Conservation (phyloP, 1,139 yeast genomes). For the Kurtzmaniella quercitrusa region DNA sequence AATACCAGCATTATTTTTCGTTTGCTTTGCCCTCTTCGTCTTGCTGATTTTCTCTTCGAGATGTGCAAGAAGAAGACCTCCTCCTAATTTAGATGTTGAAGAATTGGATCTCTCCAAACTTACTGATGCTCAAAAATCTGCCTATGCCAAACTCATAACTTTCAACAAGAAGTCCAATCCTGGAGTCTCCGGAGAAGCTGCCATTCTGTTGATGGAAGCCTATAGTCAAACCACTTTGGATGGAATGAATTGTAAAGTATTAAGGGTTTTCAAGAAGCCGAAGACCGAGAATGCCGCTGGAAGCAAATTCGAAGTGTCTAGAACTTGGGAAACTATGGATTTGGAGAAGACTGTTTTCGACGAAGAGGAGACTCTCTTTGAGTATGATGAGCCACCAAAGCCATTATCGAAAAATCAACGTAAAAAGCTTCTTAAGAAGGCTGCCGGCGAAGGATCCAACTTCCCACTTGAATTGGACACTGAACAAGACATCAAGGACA, state of each 20-base stretch:
- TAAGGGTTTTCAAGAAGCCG: slow-evolving; percentile 25
- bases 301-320: slow-evolving; percentile 15
- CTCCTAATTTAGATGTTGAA: slow-evolving; percentile 25
- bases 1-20: slow-evolving; percentile 10
- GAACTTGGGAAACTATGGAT: slow-evolving; percentile 34
- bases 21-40: slow-evolving; percentile 5
- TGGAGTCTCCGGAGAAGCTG: slow-evolving; percentile 35
- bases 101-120: slow-evolving; percentile 24
- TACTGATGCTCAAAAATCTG: slow-evolving; percentile 25
- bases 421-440: slow-evolving; percentile 28
- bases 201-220: slow-evolving; percentile 33
- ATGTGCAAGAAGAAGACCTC: slow-evolving; percentile 6
- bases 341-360: slow-evolving; percentile 21
- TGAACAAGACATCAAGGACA: slow-evolving; percentile 10
- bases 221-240: slow-evolving; percentile 25
- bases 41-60: slow-evolving; percentile 6
- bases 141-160: slow-evolving; percentile 35
- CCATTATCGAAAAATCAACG: slow-evolving; percentile 33
- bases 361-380: slow-evolving; percentile 11
- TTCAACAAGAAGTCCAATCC: slow-evolving; percentile 25
- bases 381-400: slow-evolving; percentile 12
- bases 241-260: slow-evolving; percentile 30
- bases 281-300: background rate
- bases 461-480: slow-evolving; percentile 8
- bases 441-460: slow-evolving; percentile 13